Conservation (phyloP, 306 rosid species). For the Malus fusca region DNA sequence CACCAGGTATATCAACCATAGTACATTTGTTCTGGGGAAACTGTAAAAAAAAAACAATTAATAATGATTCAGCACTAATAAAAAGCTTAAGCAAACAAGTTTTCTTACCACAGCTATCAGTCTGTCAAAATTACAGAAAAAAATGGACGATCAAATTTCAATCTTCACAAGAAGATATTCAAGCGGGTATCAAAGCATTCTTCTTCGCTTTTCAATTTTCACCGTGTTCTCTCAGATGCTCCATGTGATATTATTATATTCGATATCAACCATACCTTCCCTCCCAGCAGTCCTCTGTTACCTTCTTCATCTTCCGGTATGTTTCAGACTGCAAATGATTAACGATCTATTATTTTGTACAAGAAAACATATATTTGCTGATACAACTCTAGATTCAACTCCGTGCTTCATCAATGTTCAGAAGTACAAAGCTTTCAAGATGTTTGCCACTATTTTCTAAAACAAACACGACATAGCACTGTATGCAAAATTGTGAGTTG, state of each 20-base stretch:
- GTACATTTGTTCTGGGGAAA: slow-evolving; percentile 76
- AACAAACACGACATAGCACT: slow-evolving; percentile 65
- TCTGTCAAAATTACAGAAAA: background rate
- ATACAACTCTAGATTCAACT: slow-evolving; percentile 26
- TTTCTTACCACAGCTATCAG: background rate
- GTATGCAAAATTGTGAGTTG: slow-evolving; percentile 28
- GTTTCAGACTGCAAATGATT: slow-evolving; percentile 66
- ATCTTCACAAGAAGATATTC: background rate
- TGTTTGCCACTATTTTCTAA: slow-evolving; percentile 84
- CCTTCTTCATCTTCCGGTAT: slow-evolving; percentile 84
- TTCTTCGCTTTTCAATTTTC: background rate
- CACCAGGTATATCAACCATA: slow-evolving; percentile 85
- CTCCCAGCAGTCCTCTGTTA: slow-evolving; percentile 86
- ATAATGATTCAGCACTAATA: slow-evolving; percentile 9
- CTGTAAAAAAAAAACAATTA: slow-evolving; percentile 30
- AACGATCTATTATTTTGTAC: slow-evolving; percentile 4
- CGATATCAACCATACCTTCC: slow-evolving; percentile 50
- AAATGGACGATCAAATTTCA: background rate
- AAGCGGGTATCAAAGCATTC: background rate
- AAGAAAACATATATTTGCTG: background rate
- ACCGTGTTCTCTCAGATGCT: background rate
- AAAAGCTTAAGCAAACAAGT: background rate
- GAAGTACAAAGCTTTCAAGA: slow-evolving; percentile 84
- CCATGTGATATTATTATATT: background rate
- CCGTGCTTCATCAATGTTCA: slow-evolving; percentile 61